Conservation (phyloP, 768 basidiomycete genomes). For the Rhodotorula diobovata region DNA sequence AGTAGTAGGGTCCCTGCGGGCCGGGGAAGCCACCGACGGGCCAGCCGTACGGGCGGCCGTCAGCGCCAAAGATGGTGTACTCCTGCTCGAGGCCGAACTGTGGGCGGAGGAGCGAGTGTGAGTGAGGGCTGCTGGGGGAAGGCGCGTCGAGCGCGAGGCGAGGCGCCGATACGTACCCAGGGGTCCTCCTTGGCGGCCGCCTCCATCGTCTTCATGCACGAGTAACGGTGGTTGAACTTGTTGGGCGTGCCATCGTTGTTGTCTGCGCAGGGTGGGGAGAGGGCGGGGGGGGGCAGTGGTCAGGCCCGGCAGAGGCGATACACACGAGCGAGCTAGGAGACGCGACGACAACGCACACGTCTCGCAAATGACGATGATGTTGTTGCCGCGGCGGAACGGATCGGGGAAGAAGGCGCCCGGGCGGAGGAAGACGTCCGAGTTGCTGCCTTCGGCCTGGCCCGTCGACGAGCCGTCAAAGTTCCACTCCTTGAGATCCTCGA, state of each 20-base stretch:
- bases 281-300: no score
- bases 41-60: constrained; percentile 89
- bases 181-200: constrained; percentile 71
- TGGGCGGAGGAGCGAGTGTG: background rate
- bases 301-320: no score
- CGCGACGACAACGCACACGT: constrained; percentile 45
- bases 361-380: constrained; percentile 61
- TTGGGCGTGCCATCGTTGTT: constrained; percentile 94
- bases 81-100: constrained; percentile 84
- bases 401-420: constrained; percentile 97
- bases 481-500: constrained; percentile 91
- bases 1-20: constrained; percentile 99
- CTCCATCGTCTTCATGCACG: constrained; percentile 93
- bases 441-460: constrained; percentile 87
- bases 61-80: constrained; percentile 92
- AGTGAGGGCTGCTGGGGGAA: no score
- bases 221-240: constrained; percentile 89
- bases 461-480: constrained; percentile 81
- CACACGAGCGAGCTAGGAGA: background rate
- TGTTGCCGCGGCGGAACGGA: constrained; percentile 89
- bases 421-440: constrained; percentile 97
- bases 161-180: constrained; percentile 67
- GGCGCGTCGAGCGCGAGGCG: background rate
- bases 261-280: constrained; percentile 4
- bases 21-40: constrained; percentile 99